Percentiles rank a stretch among this genome's conserved stretches.
Evolutionary conservation across 768 basidiomycete genomes (phyloP).

Genomic region (Amanita thiersii): DNA sequence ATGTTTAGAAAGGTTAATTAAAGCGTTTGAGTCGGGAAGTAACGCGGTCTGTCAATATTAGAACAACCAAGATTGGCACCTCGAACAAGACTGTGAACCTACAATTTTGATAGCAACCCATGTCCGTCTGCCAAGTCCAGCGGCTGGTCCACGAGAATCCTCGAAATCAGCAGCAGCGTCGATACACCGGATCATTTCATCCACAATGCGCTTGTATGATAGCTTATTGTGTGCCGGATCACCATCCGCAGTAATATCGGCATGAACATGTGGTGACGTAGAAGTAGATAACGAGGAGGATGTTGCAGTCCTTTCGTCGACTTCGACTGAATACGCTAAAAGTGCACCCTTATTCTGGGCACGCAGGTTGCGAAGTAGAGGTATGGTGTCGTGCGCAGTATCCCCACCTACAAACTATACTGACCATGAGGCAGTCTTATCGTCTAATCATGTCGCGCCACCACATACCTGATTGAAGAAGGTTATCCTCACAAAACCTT

Average conservation of each 20-base stretch:
- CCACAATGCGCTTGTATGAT: slow-evolving; percentile 54
- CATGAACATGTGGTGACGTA: slow-evolving; percentile 13
- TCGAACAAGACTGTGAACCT: slow-evolving; percentile 16
- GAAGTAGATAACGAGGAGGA: slow-evolving; percentile 15
- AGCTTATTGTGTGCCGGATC: slow-evolving; percentile 16
- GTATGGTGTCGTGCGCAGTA: slow-evolving; percentile 58
- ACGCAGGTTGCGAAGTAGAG: slow-evolving; percentile 56
- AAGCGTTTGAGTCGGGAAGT: slow-evolving; percentile 50
- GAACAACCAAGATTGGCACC: background rate
- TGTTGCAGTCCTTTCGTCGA: slow-evolving; percentile 50
- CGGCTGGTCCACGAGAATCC: slow-evolving; percentile 26
- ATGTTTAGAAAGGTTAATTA: slow-evolving; percentile 55
- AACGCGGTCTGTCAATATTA: slow-evolving; percentile 49
- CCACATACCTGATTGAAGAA: slow-evolving; percentile 75
- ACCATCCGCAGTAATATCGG: too few species aligned
- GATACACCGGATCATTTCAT: slow-evolving; percentile 71
- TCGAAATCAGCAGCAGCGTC: slow-evolving; percentile 81
- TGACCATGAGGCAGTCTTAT: background rate
- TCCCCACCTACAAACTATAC: slow-evolving; percentile 85
- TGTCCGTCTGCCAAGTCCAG: slow-evolving; percentile 40
- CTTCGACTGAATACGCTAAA: slow-evolving; percentile 83
- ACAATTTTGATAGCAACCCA: slow-evolving; percentile 87
- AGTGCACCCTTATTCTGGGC: slow-evolving; percentile 64
- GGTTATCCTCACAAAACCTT: slow-evolving; percentile 64
- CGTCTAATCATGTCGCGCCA: background rate